phyloP scores from a whole-genome alignment of 345 rosid species.

The Hibiscus trionum region DNA sequence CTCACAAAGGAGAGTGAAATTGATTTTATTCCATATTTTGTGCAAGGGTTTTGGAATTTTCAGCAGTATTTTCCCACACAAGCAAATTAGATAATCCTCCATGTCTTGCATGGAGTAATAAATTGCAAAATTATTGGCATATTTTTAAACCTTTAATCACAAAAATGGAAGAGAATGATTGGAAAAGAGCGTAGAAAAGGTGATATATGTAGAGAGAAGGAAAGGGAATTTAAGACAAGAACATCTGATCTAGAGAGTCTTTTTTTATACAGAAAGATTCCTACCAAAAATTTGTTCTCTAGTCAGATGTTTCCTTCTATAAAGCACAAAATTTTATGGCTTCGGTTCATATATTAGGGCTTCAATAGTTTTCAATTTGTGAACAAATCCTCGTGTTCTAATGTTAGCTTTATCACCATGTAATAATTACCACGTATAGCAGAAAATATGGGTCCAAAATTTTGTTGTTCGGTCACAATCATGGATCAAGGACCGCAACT shows the following conservation, averaged over 20 bases:
- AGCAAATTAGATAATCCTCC: neutral
- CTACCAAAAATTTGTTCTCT: slow-evolving; percentile 24
- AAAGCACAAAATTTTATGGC: slow-evolving; percentile 19
- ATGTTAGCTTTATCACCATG: slow-evolving; percentile 5
- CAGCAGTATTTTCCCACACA: neutral
- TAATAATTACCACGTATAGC: neutral
- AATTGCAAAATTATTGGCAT: neutral
- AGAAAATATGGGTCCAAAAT: slow-evolving; percentile 5
- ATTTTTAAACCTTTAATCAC: slow-evolving; percentile 4
- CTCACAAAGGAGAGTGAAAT: neutral
- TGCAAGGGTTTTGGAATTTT: neutral
- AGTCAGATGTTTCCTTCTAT: slow-evolving; percentile 24
- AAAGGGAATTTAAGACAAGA: slow-evolving; percentile 10
- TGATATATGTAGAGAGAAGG: slow-evolving; percentile 5
- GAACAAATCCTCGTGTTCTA: slow-evolving; percentile 4
- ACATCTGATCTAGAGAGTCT: neutral
- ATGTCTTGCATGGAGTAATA: neutral
- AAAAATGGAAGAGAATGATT: slow-evolving; percentile 19
- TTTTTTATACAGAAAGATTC: slow-evolving; percentile 12
- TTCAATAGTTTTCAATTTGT: neutral
- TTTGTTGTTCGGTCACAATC: slow-evolving; percentile 15
- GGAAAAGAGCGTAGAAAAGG: slow-evolving; percentile 5
- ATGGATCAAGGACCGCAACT: slow-evolving; percentile 1
- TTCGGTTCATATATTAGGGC: slow-evolving; percentile 5
- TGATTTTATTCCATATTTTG: neutral